Conservation (phyloP, 768 basidiomycete species). For the Trametes sanguinea region DNA sequence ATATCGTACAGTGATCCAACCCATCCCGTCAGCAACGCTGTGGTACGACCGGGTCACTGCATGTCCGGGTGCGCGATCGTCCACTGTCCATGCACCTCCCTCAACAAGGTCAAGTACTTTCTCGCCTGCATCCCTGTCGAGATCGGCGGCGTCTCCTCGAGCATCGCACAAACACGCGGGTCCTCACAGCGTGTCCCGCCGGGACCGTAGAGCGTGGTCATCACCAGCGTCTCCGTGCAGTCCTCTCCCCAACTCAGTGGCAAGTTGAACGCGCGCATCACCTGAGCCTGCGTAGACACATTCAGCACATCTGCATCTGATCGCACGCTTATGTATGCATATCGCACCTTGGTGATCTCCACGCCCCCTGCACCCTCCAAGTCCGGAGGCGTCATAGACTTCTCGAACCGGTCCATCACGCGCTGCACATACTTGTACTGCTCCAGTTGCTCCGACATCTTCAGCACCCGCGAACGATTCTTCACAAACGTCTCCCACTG, state of each 20-base stretch:
- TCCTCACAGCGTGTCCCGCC: constrained; percentile 52
- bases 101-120: constrained; percentile 52
- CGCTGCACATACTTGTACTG: constrained; percentile 57
- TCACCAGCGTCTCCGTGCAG: constrained; percentile 51
- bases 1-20: no score
- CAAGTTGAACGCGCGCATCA: constrained; percentile 53
- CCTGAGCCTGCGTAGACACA: constrained; percentile 44
- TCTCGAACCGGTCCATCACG: constrained; percentile 48
- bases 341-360: constrained; percentile 49
- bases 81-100: constrained; percentile 50
- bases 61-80: constrained; percentile 35
- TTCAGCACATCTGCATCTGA: background rate
- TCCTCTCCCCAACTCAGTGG: constrained; percentile 45
- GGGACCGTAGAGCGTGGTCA: constrained; percentile 59
- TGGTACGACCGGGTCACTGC: background rate
- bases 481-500: constrained; percentile 50
- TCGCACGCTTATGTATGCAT: background rate
- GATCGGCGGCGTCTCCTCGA: constrained; percentile 47
- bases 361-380: constrained; percentile 37
- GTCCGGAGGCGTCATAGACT: constrained; percentile 45
- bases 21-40: no score
- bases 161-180: constrained; percentile 48
- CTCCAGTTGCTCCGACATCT: constrained; percentile 30
- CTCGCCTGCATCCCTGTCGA: constrained; percentile 48
- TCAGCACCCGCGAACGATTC: constrained; percentile 35